These are phyloP conservation scores for Hordeum marinum DNA, from an alignment of 176 grass and related monocot species.

Conservation along the genomic window DNA sequence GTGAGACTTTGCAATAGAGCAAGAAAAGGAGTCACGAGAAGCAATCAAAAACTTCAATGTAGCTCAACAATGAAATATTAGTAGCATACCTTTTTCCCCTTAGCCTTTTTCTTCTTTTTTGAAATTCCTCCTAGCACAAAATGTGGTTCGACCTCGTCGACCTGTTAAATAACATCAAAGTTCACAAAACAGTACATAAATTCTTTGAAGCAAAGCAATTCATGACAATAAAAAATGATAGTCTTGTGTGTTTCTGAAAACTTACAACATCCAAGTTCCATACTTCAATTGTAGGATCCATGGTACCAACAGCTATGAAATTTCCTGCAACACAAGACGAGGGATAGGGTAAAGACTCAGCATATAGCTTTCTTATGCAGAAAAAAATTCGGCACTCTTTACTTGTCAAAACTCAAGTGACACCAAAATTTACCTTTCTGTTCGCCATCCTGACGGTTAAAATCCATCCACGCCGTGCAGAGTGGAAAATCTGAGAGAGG, in stretches of 20 bases:
- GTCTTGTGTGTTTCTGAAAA: neutral
- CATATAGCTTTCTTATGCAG: neutral
- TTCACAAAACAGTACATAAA: slow-evolving; percentile 11
- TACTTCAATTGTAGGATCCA: slow-evolving; percentile 86
- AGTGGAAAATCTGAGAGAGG: slow-evolving; percentile 74
- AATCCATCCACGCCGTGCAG: slow-evolving; percentile 88
- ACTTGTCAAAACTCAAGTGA: slow-evolving; percentile 13
- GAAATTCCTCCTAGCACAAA: slow-evolving; percentile 67
- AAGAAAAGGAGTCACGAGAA: no score
- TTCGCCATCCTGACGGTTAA: slow-evolving; percentile 59
- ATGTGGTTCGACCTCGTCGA: slow-evolving; percentile 77
- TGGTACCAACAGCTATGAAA: slow-evolving; percentile 78
- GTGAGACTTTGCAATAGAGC: no score
- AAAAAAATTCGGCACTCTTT: neutral
- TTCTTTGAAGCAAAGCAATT: neutral
- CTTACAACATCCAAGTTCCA: slow-evolving; percentile 90
- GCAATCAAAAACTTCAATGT: no score
- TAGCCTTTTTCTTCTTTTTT: slow-evolving; percentile 44
- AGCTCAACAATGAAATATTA: neutral
- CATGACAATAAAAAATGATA: neutral
- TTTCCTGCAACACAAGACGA: slow-evolving; percentile 56
- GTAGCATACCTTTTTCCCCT: slow-evolving; percentile 67
- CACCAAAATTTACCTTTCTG: slow-evolving; percentile 52
- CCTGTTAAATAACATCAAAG: slow-evolving; percentile 41
- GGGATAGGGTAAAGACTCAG: neutral